Conservation (phyloP, 2,329 filamentous ascomycete genomes). For the Colletotrichum viniferum region DNA sequence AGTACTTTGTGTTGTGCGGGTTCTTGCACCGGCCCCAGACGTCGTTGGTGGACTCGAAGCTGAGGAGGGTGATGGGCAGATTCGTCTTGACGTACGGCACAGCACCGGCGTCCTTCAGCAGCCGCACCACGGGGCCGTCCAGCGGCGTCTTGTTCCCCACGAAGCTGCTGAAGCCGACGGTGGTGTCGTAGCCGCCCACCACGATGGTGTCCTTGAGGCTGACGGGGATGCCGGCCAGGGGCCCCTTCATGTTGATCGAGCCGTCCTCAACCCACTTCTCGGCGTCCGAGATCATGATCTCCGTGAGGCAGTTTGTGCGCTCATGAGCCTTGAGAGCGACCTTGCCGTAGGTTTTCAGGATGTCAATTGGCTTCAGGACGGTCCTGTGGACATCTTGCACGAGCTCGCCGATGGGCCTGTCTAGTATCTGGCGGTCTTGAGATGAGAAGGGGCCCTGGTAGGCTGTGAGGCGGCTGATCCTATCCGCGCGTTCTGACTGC, state of each 20-base stretch:
- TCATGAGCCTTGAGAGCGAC: constrained; percentile 82
- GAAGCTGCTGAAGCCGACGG: constrained; percentile 79
- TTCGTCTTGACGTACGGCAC: constrained; percentile 95
- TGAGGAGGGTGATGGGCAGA: constrained; percentile 82
- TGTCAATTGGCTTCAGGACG: constrained; percentile 66
- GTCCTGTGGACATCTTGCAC: constrained; percentile 80
- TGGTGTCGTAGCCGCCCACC: constrained; percentile 82
- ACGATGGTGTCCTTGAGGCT: constrained; percentile 83
- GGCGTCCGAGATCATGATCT: constrained; percentile 80
- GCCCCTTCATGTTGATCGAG: constrained; percentile 75
- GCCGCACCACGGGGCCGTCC: constrained; percentile 75
- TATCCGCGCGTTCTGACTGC: constrained; percentile 73
- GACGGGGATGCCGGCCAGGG: constrained; percentile 85
- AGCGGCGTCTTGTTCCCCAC: constrained; percentile 67
- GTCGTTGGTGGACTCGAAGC: constrained; percentile 79
- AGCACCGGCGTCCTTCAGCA: constrained; percentile 87
- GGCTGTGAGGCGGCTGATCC: constrained; percentile 68
- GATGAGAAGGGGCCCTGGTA: constrained; percentile 72
- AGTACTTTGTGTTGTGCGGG: constrained; percentile 83
- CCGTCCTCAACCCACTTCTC: constrained; percentile 70
- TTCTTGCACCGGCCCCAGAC: constrained; percentile 86
- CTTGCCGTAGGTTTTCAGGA: constrained; percentile 88
- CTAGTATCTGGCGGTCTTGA: constrained; percentile 69
- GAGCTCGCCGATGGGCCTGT: constrained; percentile 76
- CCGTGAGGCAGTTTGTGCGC: constrained; percentile 88